Conservation (phyloP, 805 yeast species). For the Metschnikowia sp. region DNA sequence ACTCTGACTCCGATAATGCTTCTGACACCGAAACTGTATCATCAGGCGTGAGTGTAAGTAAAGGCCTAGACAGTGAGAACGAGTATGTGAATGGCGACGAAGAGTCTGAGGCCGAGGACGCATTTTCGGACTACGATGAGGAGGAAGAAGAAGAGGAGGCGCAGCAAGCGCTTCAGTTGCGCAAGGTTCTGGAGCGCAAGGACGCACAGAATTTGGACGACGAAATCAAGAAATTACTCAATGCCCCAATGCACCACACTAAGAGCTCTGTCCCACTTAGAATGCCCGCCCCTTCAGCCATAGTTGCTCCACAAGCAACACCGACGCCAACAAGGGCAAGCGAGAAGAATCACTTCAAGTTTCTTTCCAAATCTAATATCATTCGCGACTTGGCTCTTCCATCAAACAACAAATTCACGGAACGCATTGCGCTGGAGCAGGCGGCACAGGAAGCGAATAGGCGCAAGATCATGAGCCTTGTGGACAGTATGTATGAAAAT, state of each 20-base stretch:
- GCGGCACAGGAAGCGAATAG: slow-evolving; percentile 50
- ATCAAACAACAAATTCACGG: slow-evolving; percentile 49
- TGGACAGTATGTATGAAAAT: slow-evolving; percentile 34
- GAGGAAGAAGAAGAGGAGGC: slow-evolving; percentile 20
- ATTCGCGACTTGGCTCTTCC: slow-evolving; percentile 51
- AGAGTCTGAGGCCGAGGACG: slow-evolving; percentile 18
- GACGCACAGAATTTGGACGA: slow-evolving; percentile 8
- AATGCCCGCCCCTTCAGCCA: slow-evolving; percentile 22
- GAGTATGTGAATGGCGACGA: slow-evolving; percentile 12
- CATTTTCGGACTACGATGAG: slow-evolving; percentile 22
- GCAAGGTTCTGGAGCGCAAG: not conserved
- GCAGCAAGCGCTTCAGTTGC: slow-evolving; percentile 1
- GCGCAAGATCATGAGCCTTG: slow-evolving; percentile 54
- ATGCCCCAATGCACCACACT: slow-evolving; percentile 1
- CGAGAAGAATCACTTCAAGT: slow-evolving; percentile 35
- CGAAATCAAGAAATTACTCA: slow-evolving; percentile 5
- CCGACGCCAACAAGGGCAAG: slow-evolving; percentile 13
- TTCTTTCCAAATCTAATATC: slow-evolving; percentile 54
- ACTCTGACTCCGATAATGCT: not conserved
- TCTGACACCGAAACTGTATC: no score
- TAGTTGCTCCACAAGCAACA: slow-evolving; percentile 19
- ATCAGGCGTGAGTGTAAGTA: no score
- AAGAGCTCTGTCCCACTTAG: slow-evolving; percentile 15
- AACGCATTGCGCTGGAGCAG: slow-evolving; percentile 48
- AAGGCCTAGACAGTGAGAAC: no score